phyloP scores from a whole-genome alignment of 2,329 filamentous ascomycete species.

The Aspergillus cejpii region DNA sequence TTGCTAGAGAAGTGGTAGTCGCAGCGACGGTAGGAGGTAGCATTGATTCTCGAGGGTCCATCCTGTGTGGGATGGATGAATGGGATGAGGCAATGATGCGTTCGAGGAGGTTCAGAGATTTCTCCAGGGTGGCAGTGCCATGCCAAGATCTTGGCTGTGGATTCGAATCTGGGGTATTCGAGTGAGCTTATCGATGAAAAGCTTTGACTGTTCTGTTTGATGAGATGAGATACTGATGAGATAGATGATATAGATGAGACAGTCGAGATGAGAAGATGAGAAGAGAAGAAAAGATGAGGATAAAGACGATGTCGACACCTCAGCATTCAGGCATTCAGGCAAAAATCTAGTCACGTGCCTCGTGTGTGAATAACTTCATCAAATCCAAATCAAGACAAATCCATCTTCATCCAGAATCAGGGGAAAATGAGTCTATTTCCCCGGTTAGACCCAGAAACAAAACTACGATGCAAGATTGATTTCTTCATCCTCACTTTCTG shows the following conservation, averaged over 20 bases:
- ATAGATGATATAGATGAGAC: no score
- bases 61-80: no score
- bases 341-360: background rate
- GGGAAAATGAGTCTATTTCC: no score
- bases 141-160: background rate
- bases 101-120: background rate
- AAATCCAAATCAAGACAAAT: no score
- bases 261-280: no score
- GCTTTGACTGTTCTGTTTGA: background rate
- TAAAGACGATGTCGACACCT: background rate
- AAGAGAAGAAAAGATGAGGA: no score
- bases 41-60: background rate
- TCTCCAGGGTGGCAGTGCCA: background rate
- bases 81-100: background rate
- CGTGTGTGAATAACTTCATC: no score
- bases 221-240: no score
- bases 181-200: background rate
- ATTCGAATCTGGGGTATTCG: no score
- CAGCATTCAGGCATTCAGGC: background rate
- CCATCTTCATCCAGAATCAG: no score
- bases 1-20: background rate
- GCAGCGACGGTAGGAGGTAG: background rate
- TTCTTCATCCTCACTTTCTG: constrained; percentile 44
- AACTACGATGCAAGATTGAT: constrained; percentile 47
- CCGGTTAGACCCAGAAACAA: constrained; percentile 37